A percentile compares a stretch with the other conserved stretches of the same genome.
Evolutionary conservation across 148 eudicot species (phyloP).

Genomic region (Amaranthus hypochondriacus): DNA sequence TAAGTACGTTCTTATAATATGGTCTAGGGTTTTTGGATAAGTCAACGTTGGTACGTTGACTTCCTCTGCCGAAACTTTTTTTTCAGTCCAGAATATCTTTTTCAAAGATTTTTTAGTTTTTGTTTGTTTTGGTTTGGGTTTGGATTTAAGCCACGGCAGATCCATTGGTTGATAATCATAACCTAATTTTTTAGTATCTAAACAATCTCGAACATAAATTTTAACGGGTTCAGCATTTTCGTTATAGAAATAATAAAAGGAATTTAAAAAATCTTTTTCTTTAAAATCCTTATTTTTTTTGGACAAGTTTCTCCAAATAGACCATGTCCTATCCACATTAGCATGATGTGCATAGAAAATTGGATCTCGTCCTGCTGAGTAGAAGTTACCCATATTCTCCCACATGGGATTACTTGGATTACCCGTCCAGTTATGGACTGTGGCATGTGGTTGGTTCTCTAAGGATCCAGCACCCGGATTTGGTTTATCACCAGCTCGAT

Average conservation of each 20-base stretch:
- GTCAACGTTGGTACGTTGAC: conserved; percentile 5
- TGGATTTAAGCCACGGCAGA: conserved; percentile 51
- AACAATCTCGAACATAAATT: conserved; percentile 57
- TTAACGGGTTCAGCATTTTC: conserved; percentile 59
- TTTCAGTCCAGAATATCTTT: not conserved
- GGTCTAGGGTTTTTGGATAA: conserved; percentile 44
- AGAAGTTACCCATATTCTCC: conserved; percentile 88
- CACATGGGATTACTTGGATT: conserved; percentile 48
- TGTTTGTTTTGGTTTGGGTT: not conserved
- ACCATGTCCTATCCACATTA: conserved; percentile 70
- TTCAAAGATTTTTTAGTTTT: not conserved
- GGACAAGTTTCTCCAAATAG: conserved; percentile 60
- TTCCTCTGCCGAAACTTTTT: conserved; percentile 24
- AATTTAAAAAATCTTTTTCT: conserved; percentile 19
- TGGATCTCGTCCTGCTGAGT: conserved; percentile 76
- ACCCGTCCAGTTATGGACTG: conserved; percentile 67
- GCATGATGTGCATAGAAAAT: conserved; percentile 67
- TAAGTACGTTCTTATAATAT: conserved; percentile 40
- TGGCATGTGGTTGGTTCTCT: conserved; percentile 65
- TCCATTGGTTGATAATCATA: conserved; percentile 61
- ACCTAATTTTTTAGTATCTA: conserved; percentile 50
- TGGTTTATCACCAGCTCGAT: conserved; percentile 48
- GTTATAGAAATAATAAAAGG: conserved; percentile 23
- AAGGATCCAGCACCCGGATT: conserved; percentile 56
- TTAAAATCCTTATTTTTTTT: conserved; percentile 42